These are phyloP conservation scores for Gossypium ekmanianum DNA, from an alignment of 345 rosid species.

Conservation along the genomic window DNA sequence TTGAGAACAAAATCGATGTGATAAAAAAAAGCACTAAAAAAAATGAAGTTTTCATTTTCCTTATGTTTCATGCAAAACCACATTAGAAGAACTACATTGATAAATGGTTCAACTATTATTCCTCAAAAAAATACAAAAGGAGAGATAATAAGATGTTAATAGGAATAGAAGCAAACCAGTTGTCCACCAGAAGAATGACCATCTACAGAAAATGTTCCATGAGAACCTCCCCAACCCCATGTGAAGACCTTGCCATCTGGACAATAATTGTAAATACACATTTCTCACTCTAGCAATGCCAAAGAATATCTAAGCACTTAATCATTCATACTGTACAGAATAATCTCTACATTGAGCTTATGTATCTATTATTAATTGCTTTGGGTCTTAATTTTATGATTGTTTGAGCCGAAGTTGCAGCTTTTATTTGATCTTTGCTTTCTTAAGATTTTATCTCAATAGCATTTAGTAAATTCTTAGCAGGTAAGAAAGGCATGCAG, in stretches of 20 bases:
- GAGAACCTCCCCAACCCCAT: slow-evolving; percentile 99
- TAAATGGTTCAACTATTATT: background rate
- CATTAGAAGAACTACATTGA: background rate
- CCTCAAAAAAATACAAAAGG: background rate
- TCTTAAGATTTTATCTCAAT: background rate
- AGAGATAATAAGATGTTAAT: slow-evolving; percentile 13
- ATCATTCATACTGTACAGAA: background rate
- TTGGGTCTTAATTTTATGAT: background rate
- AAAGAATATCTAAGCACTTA: background rate
- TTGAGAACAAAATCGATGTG: background rate
- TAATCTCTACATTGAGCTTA: background rate
- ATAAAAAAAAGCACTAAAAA: background rate
- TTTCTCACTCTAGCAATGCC: background rate
- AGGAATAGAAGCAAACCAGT: slow-evolving; percentile 52
- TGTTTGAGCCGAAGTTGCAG: background rate
- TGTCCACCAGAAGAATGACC: slow-evolving; percentile 94
- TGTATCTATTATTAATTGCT: background rate
- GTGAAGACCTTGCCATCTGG: slow-evolving; percentile 73
- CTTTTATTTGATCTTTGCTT: background rate
- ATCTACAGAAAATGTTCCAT: slow-evolving; percentile 88
- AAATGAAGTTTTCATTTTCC: background rate
- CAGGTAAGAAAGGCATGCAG: background rate
- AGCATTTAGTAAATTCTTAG: background rate
- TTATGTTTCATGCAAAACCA: background rate
- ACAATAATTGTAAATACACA: slow-evolving; percentile 10